A percentile compares a stretch with the other conserved stretches of the same genome.
Evolutionary conservation across 179 eudicot species (phyloP).

Genomic region (Actinidia chinensis): DNA sequence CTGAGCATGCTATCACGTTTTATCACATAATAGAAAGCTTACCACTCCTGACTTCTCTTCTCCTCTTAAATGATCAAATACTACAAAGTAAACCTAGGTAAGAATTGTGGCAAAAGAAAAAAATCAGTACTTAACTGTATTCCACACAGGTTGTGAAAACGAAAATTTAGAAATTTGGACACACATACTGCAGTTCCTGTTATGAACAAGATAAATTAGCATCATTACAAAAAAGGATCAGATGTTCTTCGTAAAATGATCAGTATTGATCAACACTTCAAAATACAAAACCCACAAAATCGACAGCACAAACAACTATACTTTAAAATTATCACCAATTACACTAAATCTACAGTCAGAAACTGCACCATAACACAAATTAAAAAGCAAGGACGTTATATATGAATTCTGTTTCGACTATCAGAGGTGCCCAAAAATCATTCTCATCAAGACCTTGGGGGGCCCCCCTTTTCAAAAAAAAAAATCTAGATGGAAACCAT

Average conservation of each 20-base stretch:
- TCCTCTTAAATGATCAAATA: background rate
- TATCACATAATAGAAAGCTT: background rate
- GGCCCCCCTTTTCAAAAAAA: too few species aligned
- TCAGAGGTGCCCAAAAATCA: too few species aligned
- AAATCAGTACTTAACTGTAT: constrained; percentile 48
- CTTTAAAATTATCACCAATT: background rate
- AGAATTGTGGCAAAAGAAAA: background rate
- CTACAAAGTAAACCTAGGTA: background rate
- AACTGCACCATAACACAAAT: too few species aligned
- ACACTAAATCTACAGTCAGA: too few species aligned
- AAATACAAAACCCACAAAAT: background rate
- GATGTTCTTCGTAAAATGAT: background rate
- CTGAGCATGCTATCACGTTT: background rate
- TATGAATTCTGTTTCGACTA: too few species aligned
- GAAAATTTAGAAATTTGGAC: constrained; percentile 87
- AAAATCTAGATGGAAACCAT: too few species aligned
- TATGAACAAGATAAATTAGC: constrained; percentile 7
- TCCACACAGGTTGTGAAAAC: constrained; percentile 85
- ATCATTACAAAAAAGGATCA: background rate
- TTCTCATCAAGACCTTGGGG: too few species aligned
- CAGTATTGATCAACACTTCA: background rate
- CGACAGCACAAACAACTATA: background rate
- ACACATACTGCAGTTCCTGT: constrained; percentile 77
- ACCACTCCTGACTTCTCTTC: background rate
- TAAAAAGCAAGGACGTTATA: too few species aligned